Conservation (phyloP, 768 basidiomycete species). For the Tulasnella sp. region DNA sequence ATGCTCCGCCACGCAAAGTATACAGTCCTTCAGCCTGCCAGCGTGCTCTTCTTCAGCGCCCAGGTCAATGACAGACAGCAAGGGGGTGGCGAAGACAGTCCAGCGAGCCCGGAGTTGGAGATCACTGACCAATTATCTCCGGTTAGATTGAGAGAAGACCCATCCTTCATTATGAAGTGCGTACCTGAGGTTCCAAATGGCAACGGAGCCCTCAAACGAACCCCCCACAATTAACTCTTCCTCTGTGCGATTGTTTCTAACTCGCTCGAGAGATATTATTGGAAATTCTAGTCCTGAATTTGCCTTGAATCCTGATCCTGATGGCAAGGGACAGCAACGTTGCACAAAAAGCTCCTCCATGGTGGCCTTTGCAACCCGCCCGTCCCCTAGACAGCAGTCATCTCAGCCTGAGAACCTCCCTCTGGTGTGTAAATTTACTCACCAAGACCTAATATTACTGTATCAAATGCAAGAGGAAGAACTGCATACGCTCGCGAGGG, state of each 20-base stretch:
- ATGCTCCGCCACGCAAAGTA: conserved; percentile 64
- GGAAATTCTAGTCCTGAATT: conserved; percentile 38
- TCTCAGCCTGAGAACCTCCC: not conserved
- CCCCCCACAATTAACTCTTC: conserved; percentile 65
- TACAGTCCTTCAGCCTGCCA: conserved; percentile 56
- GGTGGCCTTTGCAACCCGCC: conserved; percentile 5
- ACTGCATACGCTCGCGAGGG: conserved; percentile 30
- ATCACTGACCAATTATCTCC: conserved; percentile 36
- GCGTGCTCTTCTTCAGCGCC: conserved; percentile 36
- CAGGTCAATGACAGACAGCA: conserved; percentile 52
- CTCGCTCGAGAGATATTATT: conserved; percentile 46
- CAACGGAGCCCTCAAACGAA: conserved; percentile 67
- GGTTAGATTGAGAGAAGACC: not conserved
- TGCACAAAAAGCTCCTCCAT: conserved; percentile 5
- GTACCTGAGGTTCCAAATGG: conserved; percentile 63
- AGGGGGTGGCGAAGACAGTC: conserved; percentile 61
- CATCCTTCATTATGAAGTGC: conserved; percentile 24
- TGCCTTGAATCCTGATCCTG: conserved; percentile 15
- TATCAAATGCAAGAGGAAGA: conserved; percentile 50
- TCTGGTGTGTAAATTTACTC: conserved; percentile 24
- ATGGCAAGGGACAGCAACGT: not conserved
- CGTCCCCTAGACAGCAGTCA: conserved; percentile 16
- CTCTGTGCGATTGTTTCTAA: conserved; percentile 50
- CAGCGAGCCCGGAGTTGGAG: conserved; percentile 62
- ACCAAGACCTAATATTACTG: conserved; percentile 61